phyloP scores from a whole-genome alignment of 495 filamentous ascomycete species.

The Aspergillus sclerotioniger region DNA sequence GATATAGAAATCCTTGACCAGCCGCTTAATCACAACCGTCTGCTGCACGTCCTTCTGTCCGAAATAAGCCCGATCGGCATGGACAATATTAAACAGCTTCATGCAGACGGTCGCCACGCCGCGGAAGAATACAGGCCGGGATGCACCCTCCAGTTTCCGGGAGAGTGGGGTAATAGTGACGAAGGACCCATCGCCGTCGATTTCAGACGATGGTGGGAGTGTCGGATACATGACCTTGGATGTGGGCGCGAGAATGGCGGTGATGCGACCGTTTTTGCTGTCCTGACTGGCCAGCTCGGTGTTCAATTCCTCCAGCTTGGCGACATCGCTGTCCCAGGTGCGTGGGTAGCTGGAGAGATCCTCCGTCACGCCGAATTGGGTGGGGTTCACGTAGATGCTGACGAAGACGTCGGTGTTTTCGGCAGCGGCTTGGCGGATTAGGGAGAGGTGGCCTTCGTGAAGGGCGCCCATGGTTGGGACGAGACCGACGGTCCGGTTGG shows the following conservation, averaged over 20 bases:
- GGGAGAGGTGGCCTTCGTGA: slow-evolving; percentile 82
- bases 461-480: slow-evolving; percentile 98
- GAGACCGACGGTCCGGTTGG: slow-evolving; percentile 73
- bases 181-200: slow-evolving; percentile 78
- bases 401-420: slow-evolving; percentile 86
- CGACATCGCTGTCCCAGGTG: slow-evolving; percentile 79
- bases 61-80: slow-evolving; percentile 88
- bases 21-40: slow-evolving; percentile 79
- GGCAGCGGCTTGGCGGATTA: slow-evolving; percentile 80
- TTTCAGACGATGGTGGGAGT: slow-evolving; percentile 76
- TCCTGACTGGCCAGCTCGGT: slow-evolving; percentile 60
- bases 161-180: slow-evolving; percentile 87
- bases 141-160: slow-evolving; percentile 75
- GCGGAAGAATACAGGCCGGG: slow-evolving; percentile 91
- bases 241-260: slow-evolving; percentile 81
- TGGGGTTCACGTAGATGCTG: slow-evolving; percentile 91
- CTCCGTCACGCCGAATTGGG: slow-evolving; percentile 90
- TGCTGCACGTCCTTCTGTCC: slow-evolving; percentile 99
- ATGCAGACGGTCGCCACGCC: slow-evolving; percentile 95
- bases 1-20: slow-evolving; percentile 89
- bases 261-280: slow-evolving; percentile 60
- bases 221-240: slow-evolving; percentile 84
- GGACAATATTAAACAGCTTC: slow-evolving; percentile 93
- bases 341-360: slow-evolving; percentile 85
- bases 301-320: slow-evolving; percentile 65